Base-by-base conservation (phyloP, 305 asterid genomes). In the Fraxinus sp. region DNA sequence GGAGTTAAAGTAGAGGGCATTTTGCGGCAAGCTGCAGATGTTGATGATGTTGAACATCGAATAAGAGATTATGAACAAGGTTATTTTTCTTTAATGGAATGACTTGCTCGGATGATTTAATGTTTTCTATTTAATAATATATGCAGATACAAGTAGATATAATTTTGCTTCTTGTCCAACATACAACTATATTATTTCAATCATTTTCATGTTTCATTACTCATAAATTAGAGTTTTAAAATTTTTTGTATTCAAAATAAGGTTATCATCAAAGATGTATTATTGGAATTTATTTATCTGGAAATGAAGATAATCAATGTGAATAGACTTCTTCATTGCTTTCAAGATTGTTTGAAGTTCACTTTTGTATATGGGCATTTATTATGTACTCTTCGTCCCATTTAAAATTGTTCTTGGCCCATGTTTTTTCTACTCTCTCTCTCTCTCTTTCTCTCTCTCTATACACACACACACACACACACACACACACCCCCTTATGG, bases 1-100 rank as follows among this genome's bases (percentile, higher is more conserved):
- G 99, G 98, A 82, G 88, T 93, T 76, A 92, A 88, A 87, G 92
- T 91, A 64, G 99, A 97, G 91, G 99, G 99, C 74, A 95, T 97
- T 84, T 87, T 97, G 89, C 90, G 99, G 86, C 99, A 97, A 89
- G 98, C 99, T 82, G 99, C 99, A 74, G 97, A 95, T 87, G 99
- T 97, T 81, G 99, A 97, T 80, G 95, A 93, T 83, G 99, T 97
- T 82, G 97, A 97, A 82, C 91, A 87, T 77, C 92, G 99, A 81
- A 94, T 97, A 86, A 91, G 91, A 84, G 99, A 97, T 89, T 97
- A 90, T 76, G 99, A 97, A 88, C 92, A 94, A 81, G 99, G 99
- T 97, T 78, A 78, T 88, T 85, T 79, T 46, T 68, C 81, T 85
- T 79, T 16, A 79, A 78, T 81, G 59, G 81, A 35, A 74, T 32